Evolutionary conservation across 495 filamentous ascomycete genomes (phyloP).

Genomic region (Trichocladium antarcticum): DNA sequence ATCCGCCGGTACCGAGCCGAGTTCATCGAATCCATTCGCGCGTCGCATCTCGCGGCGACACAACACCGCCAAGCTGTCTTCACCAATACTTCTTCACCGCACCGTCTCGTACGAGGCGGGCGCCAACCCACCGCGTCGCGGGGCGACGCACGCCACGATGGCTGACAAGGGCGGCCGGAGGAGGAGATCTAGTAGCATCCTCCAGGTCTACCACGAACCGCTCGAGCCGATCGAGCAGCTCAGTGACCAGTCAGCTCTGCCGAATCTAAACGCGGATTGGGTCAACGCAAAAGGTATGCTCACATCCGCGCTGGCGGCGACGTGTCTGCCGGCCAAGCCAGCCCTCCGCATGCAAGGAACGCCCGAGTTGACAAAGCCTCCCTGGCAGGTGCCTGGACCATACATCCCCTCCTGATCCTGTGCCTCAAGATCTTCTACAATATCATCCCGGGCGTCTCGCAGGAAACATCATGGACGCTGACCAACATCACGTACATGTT

Average conservation of each 20-base stretch:
- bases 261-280: conserved; percentile 96
- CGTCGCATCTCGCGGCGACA: conserved; percentile 16
- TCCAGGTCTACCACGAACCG: conserved; percentile 80
- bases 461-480: conserved; percentile 96
- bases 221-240: conserved; percentile 88
- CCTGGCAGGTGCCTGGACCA: conserved; percentile 82
- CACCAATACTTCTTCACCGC: conserved; percentile 61
- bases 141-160: conserved; percentile 35
- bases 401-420: conserved; percentile 85
- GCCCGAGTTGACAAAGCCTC: conserved; percentile 5
- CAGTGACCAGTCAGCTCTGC: conserved; percentile 87
- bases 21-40: background rate
- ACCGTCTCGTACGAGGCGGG: conserved; percentile 71
- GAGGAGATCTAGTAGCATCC: conserved; percentile 86
- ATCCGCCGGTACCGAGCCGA: too few relatives aligned
- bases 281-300: conserved; percentile 91
- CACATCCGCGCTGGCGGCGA: background rate
- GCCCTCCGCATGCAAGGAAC: too few relatives aligned
- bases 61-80: conserved; percentile 80
- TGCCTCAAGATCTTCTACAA: conserved; percentile 90
- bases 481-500: conserved; percentile 99
- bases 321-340: too few relatives aligned
- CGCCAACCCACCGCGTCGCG: conserved; percentile 49
- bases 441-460: conserved; percentile 85
- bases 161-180: conserved; percentile 53